These are phyloP conservation scores for Gossypium sturtianum DNA, from an alignment of 345 rosid species.

Conservation along the genomic window DNA sequence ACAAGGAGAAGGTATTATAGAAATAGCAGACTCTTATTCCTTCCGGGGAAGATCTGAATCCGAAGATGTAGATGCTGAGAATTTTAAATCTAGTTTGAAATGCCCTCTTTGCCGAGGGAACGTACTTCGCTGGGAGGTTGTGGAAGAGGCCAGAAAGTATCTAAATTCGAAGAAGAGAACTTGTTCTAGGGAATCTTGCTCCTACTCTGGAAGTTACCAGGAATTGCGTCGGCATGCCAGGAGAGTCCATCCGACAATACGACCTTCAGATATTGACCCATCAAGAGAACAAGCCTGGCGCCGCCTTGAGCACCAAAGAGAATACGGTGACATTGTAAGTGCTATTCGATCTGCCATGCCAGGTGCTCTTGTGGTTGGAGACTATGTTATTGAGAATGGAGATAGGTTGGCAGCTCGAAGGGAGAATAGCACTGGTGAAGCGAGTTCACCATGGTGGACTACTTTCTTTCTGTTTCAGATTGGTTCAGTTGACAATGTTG, in stretches of 20 bases:
- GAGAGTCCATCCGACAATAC: conserved; percentile 64
- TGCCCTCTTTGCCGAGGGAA: conserved; percentile 88
- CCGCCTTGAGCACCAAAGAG: conserved; percentile 71
- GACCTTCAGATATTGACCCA: conserved; percentile 83
- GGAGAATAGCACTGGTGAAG: conserved; percentile 43
- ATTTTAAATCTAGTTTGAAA: conserved; percentile 36
- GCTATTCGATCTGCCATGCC: conserved; percentile 86
- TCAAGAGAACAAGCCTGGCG: conserved; percentile 87
- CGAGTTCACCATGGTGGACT: conserved; percentile 54
- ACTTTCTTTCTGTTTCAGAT: conserved; percentile 75
- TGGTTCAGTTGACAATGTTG: conserved; percentile 49
- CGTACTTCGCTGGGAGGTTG: conserved; percentile 58
- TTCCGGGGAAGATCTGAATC: conserved; percentile 34
- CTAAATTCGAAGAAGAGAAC: conserved; percentile 68
- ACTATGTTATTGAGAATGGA: conserved; percentile 85
- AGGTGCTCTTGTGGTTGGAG: conserved; percentile 89
- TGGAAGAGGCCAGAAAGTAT: conserved; percentile 71
- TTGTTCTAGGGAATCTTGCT: conserved; percentile 81
- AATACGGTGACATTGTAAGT: conserved; percentile 76
- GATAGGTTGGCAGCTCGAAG: conserved; percentile 58
- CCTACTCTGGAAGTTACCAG: conserved; percentile 66
- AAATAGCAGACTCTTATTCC: conserved; percentile 28
- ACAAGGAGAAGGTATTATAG: conserved; percentile 28
- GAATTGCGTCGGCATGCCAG: conserved; percentile 87
- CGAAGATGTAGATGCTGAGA: conserved; percentile 32